Evolutionary conservation across 306 rosid species (phyloP).

Genomic region (Quercus mongolica): DNA sequence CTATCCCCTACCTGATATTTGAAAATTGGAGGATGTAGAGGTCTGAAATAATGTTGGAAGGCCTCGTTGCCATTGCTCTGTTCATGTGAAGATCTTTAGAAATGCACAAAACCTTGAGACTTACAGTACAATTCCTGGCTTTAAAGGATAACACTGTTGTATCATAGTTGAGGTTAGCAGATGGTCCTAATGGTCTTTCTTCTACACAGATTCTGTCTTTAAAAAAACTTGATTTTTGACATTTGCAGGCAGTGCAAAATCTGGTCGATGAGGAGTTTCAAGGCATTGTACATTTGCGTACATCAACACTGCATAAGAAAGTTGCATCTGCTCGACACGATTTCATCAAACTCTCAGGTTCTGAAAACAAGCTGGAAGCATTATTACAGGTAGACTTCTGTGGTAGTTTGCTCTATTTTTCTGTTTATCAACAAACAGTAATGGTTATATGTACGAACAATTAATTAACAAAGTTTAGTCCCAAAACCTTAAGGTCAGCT

Average conservation of each 20-base stretch:
- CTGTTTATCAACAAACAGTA: conserved; percentile 3
- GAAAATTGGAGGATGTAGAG: background rate
- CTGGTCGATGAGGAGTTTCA: conserved; percentile 90
- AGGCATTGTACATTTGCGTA: conserved; percentile 87
- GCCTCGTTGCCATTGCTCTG: background rate
- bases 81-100: background rate
- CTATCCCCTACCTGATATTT: background rate
- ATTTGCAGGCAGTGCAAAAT: conserved; percentile 80
- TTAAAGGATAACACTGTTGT: background rate
- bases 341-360: conserved; percentile 81
- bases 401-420: background rate
- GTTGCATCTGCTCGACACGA: conserved; percentile 94
- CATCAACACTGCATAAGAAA: conserved; percentile 84
- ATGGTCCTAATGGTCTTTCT: background rate
- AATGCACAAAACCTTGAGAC: background rate
- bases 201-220: conserved; percentile 4
- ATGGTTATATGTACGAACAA: conserved; percentile 11
- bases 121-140: background rate
- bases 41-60: background rate
- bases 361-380: conserved; percentile 94
- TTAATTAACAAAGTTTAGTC: background rate
- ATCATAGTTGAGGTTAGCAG: background rate
- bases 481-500: too few species aligned
- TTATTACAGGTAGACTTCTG: conserved; percentile 66
- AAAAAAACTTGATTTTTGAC: conserved; percentile 12